Conservation (phyloP, 1,139 yeast genomes). For the Scheffersomyces titani region DNA sequence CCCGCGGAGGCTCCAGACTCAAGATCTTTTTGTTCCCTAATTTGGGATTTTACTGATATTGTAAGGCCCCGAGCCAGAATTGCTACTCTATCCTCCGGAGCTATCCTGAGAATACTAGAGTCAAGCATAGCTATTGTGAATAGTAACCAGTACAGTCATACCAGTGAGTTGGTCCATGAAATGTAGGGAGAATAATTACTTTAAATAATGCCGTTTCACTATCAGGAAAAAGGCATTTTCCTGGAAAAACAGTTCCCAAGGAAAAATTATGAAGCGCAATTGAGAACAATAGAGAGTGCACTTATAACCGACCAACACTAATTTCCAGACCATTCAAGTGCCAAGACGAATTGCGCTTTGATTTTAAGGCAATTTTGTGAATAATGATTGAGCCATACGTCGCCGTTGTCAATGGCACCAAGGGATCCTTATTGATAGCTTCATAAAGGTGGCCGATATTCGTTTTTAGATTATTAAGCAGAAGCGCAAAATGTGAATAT, state of each 20-base stretch:
- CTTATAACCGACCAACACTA: not conserved
- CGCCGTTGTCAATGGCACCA: too few relatives aligned
- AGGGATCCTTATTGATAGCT: not conserved
- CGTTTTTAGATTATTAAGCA: not conserved
- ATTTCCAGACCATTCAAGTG: not conserved
- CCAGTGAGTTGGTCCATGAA: not conserved
- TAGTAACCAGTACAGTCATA: not conserved
- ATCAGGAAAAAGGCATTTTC: not conserved
- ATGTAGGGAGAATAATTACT: not conserved
- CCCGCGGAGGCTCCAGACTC: not conserved
- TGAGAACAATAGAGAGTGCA: not conserved
- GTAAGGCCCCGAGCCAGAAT: slow-evolving; percentile 31
- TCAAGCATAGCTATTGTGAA: not conserved
- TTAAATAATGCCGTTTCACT: not conserved
- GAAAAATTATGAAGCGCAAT: not conserved
- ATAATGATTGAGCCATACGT: not conserved
- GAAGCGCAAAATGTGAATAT: not conserved
- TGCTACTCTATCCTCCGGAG: slow-evolving; percentile 26
- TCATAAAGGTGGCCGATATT: not conserved
- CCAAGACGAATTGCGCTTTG: not conserved
- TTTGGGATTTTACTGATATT: slow-evolving; percentile 25
- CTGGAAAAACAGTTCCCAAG: not conserved
- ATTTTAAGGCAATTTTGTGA: not conserved
- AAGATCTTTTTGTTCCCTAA: slow-evolving; percentile 1
- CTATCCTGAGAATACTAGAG: slow-evolving; percentile 5